Evolutionary conservation across 164 flowering plant genomes (phyloP), one percentile per base, ranked within the genome.

Genomic region (Kalanchoe fedtschenkoi): DNA sequence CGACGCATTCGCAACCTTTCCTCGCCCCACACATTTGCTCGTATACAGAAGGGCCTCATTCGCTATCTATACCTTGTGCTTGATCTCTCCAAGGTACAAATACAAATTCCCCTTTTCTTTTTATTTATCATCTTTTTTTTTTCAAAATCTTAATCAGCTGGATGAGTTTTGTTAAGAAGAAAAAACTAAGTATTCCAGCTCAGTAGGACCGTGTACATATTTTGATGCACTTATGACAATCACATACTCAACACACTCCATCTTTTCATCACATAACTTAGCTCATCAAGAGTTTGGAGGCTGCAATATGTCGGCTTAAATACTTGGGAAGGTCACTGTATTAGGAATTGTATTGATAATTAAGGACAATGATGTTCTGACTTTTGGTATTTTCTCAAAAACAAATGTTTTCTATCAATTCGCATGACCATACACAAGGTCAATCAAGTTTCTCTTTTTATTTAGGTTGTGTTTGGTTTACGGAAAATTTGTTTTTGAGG

Each of bases 1-100:
- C 72, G 91, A 11, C 91, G 98, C 26, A 74, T 86, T 32, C 88
- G 91, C 16, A 60, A 85, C 29, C 75, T 80, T 24, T 66, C 77
- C 19, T 66, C 92, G 16, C 11, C 77, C 0, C 58, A 83, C 4
- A 17, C 80, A 0, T 29, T 80, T 44, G 62, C 79, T 65, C 73
- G 96, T 47, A 89, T 92, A 51, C 96, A 89, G 68, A 89, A 86
- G 62, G 98, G 96, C 32, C 89, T 92, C 35, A 92, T 92, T 67
- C 91, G 96, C 4, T 92, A 75, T 69, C 85, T 92, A 58, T 89
- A 77, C 69, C 70, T 89, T 55, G 84, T 92, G 53, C 69, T 92
- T 28, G 98, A 92, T 70, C 83, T 92, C 65, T 92, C 98, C 34
- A 73, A 79, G 89, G 98, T 92, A 81, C 51, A 33, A 58, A 0